Conservation (phyloP, 176 grass and related monocot species). For the Carex myosuroides region DNA sequence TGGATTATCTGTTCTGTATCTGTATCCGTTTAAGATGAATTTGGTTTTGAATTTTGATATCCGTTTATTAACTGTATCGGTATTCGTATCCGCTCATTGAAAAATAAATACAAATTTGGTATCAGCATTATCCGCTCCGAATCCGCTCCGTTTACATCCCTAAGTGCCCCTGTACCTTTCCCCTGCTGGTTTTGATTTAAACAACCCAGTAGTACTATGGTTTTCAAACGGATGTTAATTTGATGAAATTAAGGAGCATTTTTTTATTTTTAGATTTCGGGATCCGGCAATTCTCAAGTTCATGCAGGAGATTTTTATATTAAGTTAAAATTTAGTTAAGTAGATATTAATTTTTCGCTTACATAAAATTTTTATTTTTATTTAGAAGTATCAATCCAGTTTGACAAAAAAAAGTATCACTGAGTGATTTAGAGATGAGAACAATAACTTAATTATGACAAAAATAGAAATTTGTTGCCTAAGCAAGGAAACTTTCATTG, state of each 20-base stretch:
- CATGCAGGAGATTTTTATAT: neutral
- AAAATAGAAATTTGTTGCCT: neutral
- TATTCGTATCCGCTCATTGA: too few relatives aligned
- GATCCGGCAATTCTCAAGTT: neutral
- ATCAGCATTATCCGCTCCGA: too few relatives aligned
- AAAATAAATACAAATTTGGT: too few relatives aligned
- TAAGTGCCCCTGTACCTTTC: neutral
- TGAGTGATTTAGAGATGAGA: neutral
- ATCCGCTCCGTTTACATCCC: too few relatives aligned
- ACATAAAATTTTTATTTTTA: neutral
- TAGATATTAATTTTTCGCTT: neutral
- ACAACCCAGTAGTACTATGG: neutral
- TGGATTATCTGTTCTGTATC: too few relatives aligned
- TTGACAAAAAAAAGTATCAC: neutral
- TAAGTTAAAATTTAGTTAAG: neutral
- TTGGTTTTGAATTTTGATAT: too few relatives aligned
- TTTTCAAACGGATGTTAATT: neutral
- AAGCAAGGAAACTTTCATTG: neutral
- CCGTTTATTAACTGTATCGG: too few relatives aligned
- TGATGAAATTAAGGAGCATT: neutral
- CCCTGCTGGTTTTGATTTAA: neutral
- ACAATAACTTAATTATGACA: neutral
- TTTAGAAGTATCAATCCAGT: neutral
- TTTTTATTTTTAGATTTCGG: neutral
- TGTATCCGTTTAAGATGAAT: too few relatives aligned